Evolutionary conservation across 1,284 basidiomycete species (phyloP).

Genomic region (Tilletia walkeri): DNA sequence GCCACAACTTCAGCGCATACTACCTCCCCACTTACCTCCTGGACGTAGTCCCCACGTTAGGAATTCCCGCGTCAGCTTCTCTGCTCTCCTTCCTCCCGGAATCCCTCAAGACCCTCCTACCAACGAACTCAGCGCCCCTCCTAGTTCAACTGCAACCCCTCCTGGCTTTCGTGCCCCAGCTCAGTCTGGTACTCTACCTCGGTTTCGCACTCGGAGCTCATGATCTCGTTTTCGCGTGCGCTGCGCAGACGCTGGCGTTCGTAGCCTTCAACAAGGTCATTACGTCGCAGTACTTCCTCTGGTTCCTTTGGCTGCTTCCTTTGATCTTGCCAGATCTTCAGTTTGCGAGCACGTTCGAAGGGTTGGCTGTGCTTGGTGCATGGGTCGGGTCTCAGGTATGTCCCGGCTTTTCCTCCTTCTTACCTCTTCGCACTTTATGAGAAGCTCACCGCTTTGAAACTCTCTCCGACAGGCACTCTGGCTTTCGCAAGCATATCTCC

Average conservation of each 20-base stretch:
- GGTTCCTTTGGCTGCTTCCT: constrained; percentile 90
- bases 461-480: constrained; percentile 37
- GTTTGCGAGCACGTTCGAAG: constrained; percentile 60
- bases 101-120: neutral
- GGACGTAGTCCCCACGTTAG: constrained; percentile 1
- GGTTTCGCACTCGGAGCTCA: constrained; percentile 68
- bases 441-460: neutral
- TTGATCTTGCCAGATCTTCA: constrained; percentile 70
- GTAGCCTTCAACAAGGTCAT: constrained; percentile 97
- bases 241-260: constrained; percentile 84
- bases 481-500: constrained; percentile 48
- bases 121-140: neutral
- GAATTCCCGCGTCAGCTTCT: neutral
- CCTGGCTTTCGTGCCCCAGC: constrained; percentile 65
- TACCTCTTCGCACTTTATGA: neutral
- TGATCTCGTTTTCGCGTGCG: constrained; percentile 76
- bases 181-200: constrained; percentile 66
- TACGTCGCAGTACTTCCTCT: constrained; percentile 97
- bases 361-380: constrained; percentile 60
- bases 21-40: constrained; percentile 87
- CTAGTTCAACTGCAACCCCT: constrained; percentile 25
- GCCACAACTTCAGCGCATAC: constrained; percentile 97
- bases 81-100: neutral
- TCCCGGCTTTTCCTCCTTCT: neutral
- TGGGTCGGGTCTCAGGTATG: constrained; percentile 72